These are phyloP conservation scores for Eucalyptus fibrosa DNA, from an alignment of 345 rosid genomes.

Conservation along the genomic window DNA sequence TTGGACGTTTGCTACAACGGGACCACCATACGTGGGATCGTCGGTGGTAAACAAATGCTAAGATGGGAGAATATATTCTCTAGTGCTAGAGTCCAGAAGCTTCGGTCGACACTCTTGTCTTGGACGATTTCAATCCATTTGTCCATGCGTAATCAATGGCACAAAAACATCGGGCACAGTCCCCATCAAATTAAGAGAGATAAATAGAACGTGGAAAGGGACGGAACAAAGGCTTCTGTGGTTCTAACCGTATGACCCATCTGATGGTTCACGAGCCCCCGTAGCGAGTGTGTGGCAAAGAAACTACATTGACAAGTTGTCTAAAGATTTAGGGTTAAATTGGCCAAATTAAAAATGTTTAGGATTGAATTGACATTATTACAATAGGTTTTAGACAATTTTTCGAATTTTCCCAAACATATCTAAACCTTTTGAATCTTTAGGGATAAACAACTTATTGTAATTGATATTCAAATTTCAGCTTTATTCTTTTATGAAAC, in stretches of 20 bases:
- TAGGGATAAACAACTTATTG: neutral
- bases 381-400: neutral
- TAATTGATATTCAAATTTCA: neutral
- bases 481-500: neutral
- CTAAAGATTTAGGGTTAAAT: rapidly evolving
- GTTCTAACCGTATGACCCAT: neutral
- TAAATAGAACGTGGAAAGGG: neutral
- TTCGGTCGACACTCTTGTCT: neutral
- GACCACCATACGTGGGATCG: neutral
- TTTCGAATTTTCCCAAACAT: neutral
- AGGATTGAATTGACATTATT: rapidly evolving
- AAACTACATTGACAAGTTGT: neutral
- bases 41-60: neutral
- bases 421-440: neutral
- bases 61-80: neutral
- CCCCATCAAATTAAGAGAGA: neutral
- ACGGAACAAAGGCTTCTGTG: neutral
- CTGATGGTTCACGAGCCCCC: neutral
- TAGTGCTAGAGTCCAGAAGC: neutral
- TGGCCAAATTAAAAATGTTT: neutral
- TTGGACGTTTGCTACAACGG: neutral
- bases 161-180: neutral
- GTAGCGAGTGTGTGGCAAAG: neutral
- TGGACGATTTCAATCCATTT: neutral
- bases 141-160: neutral